Base-by-base conservation (phyloP, 2,329 filamentous ascomycete species). In the Colletotrichum abscissum region DNA sequence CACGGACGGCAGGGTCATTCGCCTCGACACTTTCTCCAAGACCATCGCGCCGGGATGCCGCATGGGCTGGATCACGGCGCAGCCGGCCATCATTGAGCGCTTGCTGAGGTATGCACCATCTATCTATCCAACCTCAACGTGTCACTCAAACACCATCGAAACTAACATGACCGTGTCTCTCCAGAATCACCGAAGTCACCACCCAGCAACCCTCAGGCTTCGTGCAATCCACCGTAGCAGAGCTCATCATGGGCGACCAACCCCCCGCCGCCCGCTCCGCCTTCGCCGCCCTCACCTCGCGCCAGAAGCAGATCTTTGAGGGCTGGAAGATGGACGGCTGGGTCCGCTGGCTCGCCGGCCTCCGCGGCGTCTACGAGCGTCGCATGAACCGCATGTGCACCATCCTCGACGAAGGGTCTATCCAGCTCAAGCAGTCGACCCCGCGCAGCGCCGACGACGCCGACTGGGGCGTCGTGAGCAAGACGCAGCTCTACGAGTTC, bases 1-100 rank as follows among this genome's bases (percentile, higher is more conserved):
- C 80, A 89, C 90, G 24, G 93, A 98, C 77, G 96, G 96, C 70
- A 92, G 96, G 46, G 95, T 98, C 55, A 88, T 98, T 71, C 92
- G 95, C 59, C 88, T 98, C 3, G 96, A 98, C 81, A 98, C 95
- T 1, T 98, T 98, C 82, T 97, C 94, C 79, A 98, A 98, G 84
- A 97, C 94, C 0, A 89, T 98, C 22, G 95, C 95, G 0, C 96
- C 96, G 0, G 96, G 96, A 2, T 97, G 94, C 79, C 92, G 96
- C 35, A 86, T 98, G 1, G 96, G 96, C 54, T 98, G 95, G 94
- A 92, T 98, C 76, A 97, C 95, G 0, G 92, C 93, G 0, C 93
- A 97, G 79, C 95, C 95, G 1, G 91, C 86, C 1, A 85, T 98
- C 60, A 87, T 95, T 59, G 94, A 97, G 81, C 91, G 93, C 7